Conservation (phyloP, 2,329 filamentous ascomycete genomes). For the Colletotrichum agaves region DNA sequence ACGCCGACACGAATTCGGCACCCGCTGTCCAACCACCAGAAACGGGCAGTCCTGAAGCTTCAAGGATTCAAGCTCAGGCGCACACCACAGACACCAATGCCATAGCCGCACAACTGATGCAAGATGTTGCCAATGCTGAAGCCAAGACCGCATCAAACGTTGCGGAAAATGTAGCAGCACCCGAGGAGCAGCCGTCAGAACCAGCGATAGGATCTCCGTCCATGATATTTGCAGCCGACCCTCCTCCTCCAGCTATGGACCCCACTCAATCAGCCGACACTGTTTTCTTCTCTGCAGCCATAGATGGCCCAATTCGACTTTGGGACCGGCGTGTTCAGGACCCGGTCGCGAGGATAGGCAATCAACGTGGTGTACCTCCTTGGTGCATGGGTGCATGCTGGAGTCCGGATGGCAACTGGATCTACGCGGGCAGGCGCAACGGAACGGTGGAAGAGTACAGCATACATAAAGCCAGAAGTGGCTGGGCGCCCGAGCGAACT, state of each 20-base stretch:
- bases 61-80: slow-evolving; percentile 16
- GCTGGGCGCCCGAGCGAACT: slow-evolving; percentile 78
- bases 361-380: slow-evolving; percentile 80
- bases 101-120: neutral
- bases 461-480: slow-evolving; percentile 76
- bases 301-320: slow-evolving; percentile 88
- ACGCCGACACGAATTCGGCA: slow-evolving; percentile 43
- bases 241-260: slow-evolving; percentile 57
- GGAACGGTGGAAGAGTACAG: slow-evolving; percentile 94
- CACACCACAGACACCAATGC: slow-evolving; percentile 9
- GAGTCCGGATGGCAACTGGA: slow-evolving; percentile 94
- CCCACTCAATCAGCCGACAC: slow-evolving; percentile 73
- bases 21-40: slow-evolving; percentile 42
- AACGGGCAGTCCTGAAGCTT: slow-evolving; percentile 22
- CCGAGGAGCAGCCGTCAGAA: slow-evolving; percentile 20
- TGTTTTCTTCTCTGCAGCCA: slow-evolving; percentile 88
- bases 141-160: neutral
- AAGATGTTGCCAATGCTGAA: neutral
- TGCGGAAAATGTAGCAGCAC: slow-evolving; percentile 19
- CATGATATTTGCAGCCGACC: slow-evolving; percentile 50
- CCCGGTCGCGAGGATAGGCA: slow-evolving; percentile 82
- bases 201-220: slow-evolving; percentile 48
- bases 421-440: slow-evolving; percentile 92
- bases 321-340: slow-evolving; percentile 87
- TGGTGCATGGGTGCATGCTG: slow-evolving; percentile 99